Conservation (phyloP, 2,329 filamentous ascomycete species). For the Phyllosticta citrichinensis region DNA sequence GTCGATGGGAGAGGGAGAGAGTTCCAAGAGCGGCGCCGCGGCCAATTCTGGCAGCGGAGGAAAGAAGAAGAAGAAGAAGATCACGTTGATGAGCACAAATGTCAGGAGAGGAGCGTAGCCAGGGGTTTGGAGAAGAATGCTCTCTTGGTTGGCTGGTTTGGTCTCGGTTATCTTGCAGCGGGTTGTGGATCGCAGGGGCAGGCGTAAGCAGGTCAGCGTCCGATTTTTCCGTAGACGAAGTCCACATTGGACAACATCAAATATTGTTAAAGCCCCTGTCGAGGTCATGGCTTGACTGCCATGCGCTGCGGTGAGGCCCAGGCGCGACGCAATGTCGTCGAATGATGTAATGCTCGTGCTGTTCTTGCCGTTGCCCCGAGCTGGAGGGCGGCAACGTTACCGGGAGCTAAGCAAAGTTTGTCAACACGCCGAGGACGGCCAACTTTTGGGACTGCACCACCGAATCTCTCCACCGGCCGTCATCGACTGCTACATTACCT, state of each 20-base stretch:
- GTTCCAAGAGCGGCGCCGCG: conserved; percentile 20
- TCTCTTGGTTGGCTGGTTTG: not conserved
- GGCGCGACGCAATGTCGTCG: not conserved
- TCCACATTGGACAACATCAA: not conserved
- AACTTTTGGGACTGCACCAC: conserved; percentile 15
- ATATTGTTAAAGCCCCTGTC: not conserved
- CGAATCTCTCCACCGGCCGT: conserved; percentile 52
- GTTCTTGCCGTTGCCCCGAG: not conserved
- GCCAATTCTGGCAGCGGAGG: conserved; percentile 14
- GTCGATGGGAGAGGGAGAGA: conserved; percentile 23
- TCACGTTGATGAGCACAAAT: conserved; percentile 58
- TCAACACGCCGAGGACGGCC: not conserved
- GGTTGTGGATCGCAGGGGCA: not conserved
- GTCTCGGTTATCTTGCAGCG: conserved; percentile 7
- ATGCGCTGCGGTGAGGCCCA: not conserved
- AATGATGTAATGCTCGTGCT: not conserved
- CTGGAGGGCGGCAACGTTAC: not conserved
- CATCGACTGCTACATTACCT: conserved; percentile 38
- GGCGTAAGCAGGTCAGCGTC: not conserved
- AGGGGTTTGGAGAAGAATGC: not conserved
- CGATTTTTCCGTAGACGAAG: not conserved
- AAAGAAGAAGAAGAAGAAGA: conserved; percentile 59
- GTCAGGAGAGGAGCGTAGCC: conserved; percentile 45
- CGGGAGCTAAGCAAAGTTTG: not conserved
- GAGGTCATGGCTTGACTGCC: not conserved